Evolutionary conservation across 805 yeast genomes (phyloP), one percentile per base, ranked within the genome.

Genomic region (Pichia eremophila): DNA sequence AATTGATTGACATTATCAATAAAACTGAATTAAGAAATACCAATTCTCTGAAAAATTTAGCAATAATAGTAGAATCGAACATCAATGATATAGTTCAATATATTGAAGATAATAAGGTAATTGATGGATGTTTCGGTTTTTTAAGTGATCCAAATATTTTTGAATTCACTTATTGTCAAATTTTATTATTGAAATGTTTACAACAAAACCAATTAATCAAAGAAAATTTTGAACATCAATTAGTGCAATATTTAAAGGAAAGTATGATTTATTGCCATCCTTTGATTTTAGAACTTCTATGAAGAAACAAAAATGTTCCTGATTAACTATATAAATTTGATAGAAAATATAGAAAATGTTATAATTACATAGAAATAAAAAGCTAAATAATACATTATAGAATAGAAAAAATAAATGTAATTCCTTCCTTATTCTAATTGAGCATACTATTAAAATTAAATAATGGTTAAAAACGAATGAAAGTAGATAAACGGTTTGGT

Each of bases 101-200:
- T 14, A 10, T 61, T 2, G 11, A 32, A 11, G 18, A 18, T 15
- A 37, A 50, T 8, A 55, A 53, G 1, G 15, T 43, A 8, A 52
- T 28, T 5, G 66, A 67, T 43, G 66, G 66, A 0, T 56, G 65
- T 43, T 52, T 60, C 41, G 69, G 69, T 5, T 57, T 63, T 57
- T 49, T 61, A 9, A 51, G 56, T 22, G 56, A 60, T 35, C 62
- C 55, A 22, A 47, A 45, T 3, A 56, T 52, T 19, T 59, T 62
- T 46, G 51, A 53, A 34, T 52, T 52, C 35, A 48, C 58, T 14
- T 60, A 55, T 36, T 52, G 58, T 40, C 51, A 46, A 17, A 28
- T 61, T 2, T 12, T 54, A 11, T 32, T 51, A 12, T 47, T 40
- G 15, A 40, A 52, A 3, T 48, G 54, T 14, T 28, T 51, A 19